Evolutionary conservation across 805 yeast genomes (phyloP).

Genomic region (Cyberlindnera maclurae): DNA sequence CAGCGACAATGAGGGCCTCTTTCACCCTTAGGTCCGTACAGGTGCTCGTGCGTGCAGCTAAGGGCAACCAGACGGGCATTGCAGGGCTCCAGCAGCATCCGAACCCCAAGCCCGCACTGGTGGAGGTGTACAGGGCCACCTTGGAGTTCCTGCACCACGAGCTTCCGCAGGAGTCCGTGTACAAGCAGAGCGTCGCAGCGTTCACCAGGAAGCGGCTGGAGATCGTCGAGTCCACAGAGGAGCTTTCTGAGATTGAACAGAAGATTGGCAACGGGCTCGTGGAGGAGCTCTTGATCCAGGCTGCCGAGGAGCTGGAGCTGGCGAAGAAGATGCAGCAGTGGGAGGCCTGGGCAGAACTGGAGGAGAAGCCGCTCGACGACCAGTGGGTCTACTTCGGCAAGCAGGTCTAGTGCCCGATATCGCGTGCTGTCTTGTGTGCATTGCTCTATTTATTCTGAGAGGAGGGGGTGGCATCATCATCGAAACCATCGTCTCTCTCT

Average conservation of each 20-base stretch:
- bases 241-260: conserved; percentile 58
- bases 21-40: conserved; percentile 28
- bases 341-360: conserved; percentile 75
- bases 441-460: too few relatives aligned
- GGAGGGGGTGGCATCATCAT: too few relatives aligned
- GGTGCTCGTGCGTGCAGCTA: conserved; percentile 49
- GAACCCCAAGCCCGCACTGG: conserved; percentile 72
- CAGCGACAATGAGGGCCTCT: conserved; percentile 31
- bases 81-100: conserved; percentile 78
- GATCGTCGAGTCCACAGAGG: conserved; percentile 57
- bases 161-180: conserved; percentile 68
- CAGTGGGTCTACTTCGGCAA: conserved; percentile 82
- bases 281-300: conserved; percentile 78
- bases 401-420: conserved; percentile 30
- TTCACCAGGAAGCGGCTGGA: conserved; percentile 63
- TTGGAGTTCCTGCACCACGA: conserved; percentile 47
- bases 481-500: too few relatives aligned
- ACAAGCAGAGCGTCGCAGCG: conserved; percentile 66
- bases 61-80: conserved; percentile 73
- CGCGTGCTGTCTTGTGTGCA: too few relatives aligned
- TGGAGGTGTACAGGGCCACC: conserved; percentile 65
- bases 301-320: conserved; percentile 68
- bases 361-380: conserved; percentile 71
- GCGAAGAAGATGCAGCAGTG: conserved; percentile 60
- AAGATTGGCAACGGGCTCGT: conserved; percentile 77